These are phyloP conservation scores for Plectranthus barbatus DNA, from an alignment of 257 asterid species.

Conservation along the genomic window DNA sequence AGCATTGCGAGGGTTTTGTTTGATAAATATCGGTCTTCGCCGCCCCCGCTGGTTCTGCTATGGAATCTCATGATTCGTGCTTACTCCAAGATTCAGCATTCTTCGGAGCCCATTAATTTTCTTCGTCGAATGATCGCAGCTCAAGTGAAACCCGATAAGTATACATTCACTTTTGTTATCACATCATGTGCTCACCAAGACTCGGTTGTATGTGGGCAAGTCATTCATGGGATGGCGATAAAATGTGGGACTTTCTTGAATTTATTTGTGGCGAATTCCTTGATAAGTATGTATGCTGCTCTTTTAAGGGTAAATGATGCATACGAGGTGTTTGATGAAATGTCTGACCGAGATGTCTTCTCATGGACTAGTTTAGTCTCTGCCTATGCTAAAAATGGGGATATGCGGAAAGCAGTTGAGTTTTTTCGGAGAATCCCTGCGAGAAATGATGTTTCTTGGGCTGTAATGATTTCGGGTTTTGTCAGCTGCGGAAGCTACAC, in stretches of 20 bases:
- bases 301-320: conserved; percentile 42
- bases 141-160: conserved; percentile 41
- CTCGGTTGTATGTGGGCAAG: conserved; percentile 31
- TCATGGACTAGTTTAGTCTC: conserved; percentile 68
- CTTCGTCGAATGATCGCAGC: conserved; percentile 39
- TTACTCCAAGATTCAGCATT: conserved; percentile 37
- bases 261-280: conserved; percentile 52
- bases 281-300: conserved; percentile 41
- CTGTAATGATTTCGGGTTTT: conserved; percentile 64
- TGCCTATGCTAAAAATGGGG: conserved; percentile 47
- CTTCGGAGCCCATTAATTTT: conserved; percentile 37
- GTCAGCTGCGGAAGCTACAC: conserved; percentile 38
- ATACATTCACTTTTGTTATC: conserved; percentile 56
- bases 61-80: conserved; percentile 70
- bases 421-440: conserved; percentile 44
- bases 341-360: conserved; percentile 53
- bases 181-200: conserved; percentile 55
- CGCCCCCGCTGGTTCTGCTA: conserved; percentile 49
- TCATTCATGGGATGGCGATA: conserved; percentile 44
- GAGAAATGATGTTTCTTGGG: conserved; percentile 74
- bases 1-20: conserved; percentile 36
- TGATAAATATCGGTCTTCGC: conserved; percentile 29
- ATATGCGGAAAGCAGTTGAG: conserved; percentile 42
- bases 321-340: conserved; percentile 43
- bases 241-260: conserved; percentile 35